Evolutionary conservation across 176 grass and related monocot genomes (phyloP).

Genomic region (Aegilops sharonensis): DNA sequence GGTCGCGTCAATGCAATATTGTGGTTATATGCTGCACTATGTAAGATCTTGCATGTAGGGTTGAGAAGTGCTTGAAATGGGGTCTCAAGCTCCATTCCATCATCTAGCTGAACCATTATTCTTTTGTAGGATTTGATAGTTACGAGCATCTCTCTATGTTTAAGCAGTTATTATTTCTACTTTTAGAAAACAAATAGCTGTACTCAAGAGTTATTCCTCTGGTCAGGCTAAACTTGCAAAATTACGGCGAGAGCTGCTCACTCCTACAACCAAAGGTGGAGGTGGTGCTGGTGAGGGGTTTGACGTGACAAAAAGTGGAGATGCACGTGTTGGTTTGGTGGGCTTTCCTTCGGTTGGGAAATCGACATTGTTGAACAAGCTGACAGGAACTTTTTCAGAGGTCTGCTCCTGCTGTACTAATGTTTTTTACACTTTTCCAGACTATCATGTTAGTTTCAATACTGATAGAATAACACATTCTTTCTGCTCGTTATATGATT

Average conservation of each 20-base stretch:
- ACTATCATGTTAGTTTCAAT: neutral
- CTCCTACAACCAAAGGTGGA: slow-evolving; percentile 79
- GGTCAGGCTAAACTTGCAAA: slow-evolving; percentile 94
- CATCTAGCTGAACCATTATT: neutral
- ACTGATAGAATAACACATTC: neutral
- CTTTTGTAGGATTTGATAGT: neutral
- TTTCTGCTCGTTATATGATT: slow-evolving; percentile 27
- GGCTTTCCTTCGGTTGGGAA: slow-evolving; percentile 97
- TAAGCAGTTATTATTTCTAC: neutral
- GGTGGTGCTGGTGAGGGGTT: slow-evolving; percentile 92
- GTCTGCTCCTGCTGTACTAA: slow-evolving; percentile 33
- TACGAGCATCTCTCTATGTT: neutral
- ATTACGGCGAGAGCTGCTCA: slow-evolving; percentile 75
- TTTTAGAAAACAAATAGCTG: neutral
- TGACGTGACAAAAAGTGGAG: slow-evolving; percentile 96
- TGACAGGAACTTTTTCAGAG: slow-evolving; percentile 97
- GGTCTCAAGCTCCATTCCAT: neutral
- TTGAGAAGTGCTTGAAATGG: neutral
- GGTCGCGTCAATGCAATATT: neutral
- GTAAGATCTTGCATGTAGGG: neutral
- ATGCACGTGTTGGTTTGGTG: slow-evolving; percentile 91
- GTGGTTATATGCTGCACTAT: neutral
- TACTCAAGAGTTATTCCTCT: slow-evolving; percentile 29
- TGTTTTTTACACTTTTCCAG: slow-evolving; percentile 14
- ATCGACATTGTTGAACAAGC: slow-evolving; percentile 95